phyloP scores from a whole-genome alignment of 139 green algal genomes.

The Chlamydomonas urium region DNA sequence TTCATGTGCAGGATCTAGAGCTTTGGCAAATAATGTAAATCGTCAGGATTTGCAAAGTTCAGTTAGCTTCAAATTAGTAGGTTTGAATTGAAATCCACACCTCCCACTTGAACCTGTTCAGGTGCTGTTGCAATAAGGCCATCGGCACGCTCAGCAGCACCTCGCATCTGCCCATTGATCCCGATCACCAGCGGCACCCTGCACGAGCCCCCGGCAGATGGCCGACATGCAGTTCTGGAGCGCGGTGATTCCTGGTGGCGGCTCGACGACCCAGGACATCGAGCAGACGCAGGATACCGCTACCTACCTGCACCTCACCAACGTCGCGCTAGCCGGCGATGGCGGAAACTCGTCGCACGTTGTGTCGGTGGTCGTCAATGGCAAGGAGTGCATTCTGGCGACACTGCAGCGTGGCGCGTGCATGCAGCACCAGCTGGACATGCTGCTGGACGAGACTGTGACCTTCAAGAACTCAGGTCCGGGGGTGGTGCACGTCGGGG shows the following conservation, averaged over 20 bases:
- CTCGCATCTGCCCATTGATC: neutral
- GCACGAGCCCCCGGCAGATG: too few relatives aligned
- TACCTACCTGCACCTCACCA: conserved; percentile 4
- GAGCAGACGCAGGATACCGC: neutral
- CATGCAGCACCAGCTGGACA: conserved; percentile 4
- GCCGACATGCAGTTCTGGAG: neutral
- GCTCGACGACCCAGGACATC: neutral
- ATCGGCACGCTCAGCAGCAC: neutral
- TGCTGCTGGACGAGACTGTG: conserved; percentile 1
- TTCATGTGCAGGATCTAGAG: conserved; percentile 61
- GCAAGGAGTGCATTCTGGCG: neutral
- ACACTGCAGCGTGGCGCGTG: neutral
- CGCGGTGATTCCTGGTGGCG: neutral
- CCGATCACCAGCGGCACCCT: too few relatives aligned
- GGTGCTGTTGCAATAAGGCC: neutral
- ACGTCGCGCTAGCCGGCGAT: neutral
- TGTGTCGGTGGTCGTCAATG: neutral
- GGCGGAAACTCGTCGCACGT: neutral
- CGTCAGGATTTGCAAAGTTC: too few relatives aligned
- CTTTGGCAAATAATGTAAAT: conserved; percentile 47
- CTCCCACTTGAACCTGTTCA: too few relatives aligned
- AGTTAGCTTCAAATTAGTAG: too few relatives aligned
- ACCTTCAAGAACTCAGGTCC: conserved; percentile 5
- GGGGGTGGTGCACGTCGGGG: neutral
- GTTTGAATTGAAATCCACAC: too few relatives aligned